phyloP scores from a whole-genome alignment of 768 basidiomycete genomes.

The Collybia mongolica region DNA sequence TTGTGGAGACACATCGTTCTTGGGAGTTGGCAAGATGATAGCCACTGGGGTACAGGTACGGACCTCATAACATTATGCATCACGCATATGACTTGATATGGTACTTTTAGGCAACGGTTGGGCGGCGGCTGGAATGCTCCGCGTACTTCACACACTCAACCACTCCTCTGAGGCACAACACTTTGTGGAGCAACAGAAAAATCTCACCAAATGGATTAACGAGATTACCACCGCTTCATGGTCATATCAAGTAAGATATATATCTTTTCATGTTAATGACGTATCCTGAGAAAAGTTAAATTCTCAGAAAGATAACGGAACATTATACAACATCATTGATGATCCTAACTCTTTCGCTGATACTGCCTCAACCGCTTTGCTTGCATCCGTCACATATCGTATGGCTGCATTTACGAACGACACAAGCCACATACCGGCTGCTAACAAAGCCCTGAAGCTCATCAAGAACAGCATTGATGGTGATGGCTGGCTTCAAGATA shows the following conservation, averaged over 20 bases:
- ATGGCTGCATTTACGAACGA: conserved; percentile 42
- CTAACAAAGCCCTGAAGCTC: conserved; percentile 36
- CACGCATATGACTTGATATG: not conserved
- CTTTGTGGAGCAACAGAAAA: conserved; percentile 36
- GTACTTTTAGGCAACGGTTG: conserved; percentile 52
- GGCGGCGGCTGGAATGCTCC: conserved; percentile 66
- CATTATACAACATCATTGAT: conserved; percentile 53
- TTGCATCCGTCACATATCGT: conserved; percentile 57
- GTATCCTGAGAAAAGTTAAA: not conserved
- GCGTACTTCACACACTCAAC: conserved; percentile 53
- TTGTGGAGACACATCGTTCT: conserved; percentile 58
- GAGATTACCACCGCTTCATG: conserved; percentile 48
- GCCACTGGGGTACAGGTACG: conserved; percentile 59
- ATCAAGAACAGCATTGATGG: conserved; percentile 35
- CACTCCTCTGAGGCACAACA: conserved; percentile 36
- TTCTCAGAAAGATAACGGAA: conserved; percentile 38
- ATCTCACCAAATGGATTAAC: conserved; percentile 52
- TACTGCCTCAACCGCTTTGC: conserved; percentile 52
- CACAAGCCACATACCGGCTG: conserved; percentile 33
- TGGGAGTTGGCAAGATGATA: conserved; percentile 43
- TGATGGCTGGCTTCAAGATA: conserved; percentile 42
- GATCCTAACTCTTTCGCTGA: conserved; percentile 51
- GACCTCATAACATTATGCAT: not conserved
- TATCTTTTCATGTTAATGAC: not conserved
- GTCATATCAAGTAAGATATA: conserved; percentile 36